Conservation (phyloP, 257 asterid species). For the Paraleonurus japonicus region DNA sequence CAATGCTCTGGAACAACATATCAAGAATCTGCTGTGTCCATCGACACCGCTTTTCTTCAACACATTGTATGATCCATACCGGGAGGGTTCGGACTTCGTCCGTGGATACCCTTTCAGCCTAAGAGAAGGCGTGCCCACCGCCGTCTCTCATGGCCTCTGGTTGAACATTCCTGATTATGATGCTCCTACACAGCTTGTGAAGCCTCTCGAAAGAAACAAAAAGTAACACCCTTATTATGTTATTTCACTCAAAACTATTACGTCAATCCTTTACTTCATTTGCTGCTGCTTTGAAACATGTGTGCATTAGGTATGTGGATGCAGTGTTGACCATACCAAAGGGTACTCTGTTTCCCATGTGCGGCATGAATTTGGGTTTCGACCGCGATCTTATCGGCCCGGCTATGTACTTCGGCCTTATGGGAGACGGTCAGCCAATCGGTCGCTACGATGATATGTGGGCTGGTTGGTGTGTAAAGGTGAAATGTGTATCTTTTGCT, state of each 20-base stretch:
- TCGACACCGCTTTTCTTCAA: conserved; percentile 89
- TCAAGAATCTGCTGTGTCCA: conserved; percentile 73
- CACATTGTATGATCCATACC: conserved; percentile 80
- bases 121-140: conserved; percentile 83
- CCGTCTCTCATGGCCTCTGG: conserved; percentile 94
- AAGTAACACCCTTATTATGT: conserved; percentile 34
- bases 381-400: conserved; percentile 93
- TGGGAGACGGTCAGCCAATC: conserved; percentile 97
- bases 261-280: not conserved
- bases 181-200: conserved; percentile 97
- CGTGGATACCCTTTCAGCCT: conserved; percentile 97
- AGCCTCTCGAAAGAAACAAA: conserved; percentile 79
- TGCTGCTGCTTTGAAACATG: not conserved
- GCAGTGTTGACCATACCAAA: conserved; percentile 89
- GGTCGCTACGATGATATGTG: conserved; percentile 98
- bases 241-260: not conserved
- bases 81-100: conserved; percentile 84
- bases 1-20: conserved; percentile 80
- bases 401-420: conserved; percentile 91
- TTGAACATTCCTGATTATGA: conserved; percentile 91
- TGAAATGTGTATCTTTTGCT: not conserved
- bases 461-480: conserved; percentile 98
- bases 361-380: conserved; percentile 88
- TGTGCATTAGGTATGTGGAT: conserved; percentile 58
- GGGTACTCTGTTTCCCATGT: conserved; percentile 93